Evolutionary conservation across 1,284 basidiomycete genomes (phyloP).

Genomic region (Ustilago crameri): DNA sequence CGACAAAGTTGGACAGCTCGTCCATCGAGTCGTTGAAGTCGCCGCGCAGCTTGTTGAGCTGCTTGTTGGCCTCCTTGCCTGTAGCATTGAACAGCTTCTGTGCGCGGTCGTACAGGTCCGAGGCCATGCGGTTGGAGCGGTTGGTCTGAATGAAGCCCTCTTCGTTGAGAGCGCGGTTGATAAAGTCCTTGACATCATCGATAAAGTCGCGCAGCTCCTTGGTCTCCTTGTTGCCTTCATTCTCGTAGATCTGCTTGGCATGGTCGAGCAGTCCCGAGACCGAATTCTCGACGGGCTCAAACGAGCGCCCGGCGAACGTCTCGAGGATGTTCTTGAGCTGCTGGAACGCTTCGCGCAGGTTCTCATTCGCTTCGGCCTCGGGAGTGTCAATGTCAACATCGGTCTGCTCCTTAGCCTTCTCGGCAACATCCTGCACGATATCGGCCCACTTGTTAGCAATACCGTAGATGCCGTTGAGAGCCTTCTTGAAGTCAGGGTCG

Average conservation of each 20-base stretch:
- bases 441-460: conserved; percentile 71
- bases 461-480: conserved; percentile 69
- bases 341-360: conserved; percentile 69
- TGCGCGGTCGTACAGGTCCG: conserved; percentile 48
- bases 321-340: conserved; percentile 70
- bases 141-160: conserved; percentile 48
- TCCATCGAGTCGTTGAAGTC: conserved; percentile 40
- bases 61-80: conserved; percentile 53
- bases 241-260: conserved; percentile 68
- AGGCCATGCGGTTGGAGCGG: conserved; percentile 45
- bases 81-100: conserved; percentile 45
- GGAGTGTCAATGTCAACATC: conserved; percentile 68
- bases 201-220: conserved; percentile 68
- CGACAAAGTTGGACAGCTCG: conserved; percentile 41
- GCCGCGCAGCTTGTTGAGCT: conserved; percentile 41
- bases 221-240: conserved; percentile 55
- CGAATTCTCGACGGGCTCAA: conserved; percentile 61
- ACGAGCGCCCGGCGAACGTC: conserved; percentile 66
- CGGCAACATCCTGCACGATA: conserved; percentile 69
- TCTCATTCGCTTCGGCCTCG: conserved; percentile 68
- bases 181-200: conserved; percentile 52
- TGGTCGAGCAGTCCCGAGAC: conserved; percentile 68
- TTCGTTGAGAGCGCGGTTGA: conserved; percentile 50
- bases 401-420: conserved; percentile 68
- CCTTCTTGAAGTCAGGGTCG: conserved; percentile 69